Percentiles rank a stretch among this genome's conserved stretches.
Evolutionary conservation across 2,329 filamentous ascomycete species (phyloP).

Genomic region (Nemania sp.): DNA sequence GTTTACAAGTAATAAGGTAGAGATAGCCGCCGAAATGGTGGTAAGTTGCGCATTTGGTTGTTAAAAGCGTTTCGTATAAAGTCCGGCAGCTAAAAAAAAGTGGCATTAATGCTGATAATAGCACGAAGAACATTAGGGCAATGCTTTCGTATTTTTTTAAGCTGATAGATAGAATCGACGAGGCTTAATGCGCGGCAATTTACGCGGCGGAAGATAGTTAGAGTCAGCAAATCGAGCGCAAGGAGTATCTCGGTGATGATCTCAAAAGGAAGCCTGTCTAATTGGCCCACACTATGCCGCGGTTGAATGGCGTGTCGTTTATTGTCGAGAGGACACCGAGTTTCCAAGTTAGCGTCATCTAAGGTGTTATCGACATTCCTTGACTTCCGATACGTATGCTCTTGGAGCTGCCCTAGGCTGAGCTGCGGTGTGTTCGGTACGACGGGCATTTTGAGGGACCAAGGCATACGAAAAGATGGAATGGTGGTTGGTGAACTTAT

Average conservation of each 20-base stretch:
- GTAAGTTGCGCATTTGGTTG: constrained; percentile 42
- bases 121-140: constrained; percentile 41
- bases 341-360: constrained; percentile 12
- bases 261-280: constrained; percentile 28
- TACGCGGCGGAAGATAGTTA: constrained; percentile 27
- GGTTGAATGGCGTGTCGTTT: not conserved
- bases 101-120: constrained; percentile 42
- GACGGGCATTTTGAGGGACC: no score
- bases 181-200: constrained; percentile 39
- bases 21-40: constrained; percentile 44
- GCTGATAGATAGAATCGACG: constrained; percentile 45
- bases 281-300: constrained; percentile 11
- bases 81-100: constrained; percentile 37
- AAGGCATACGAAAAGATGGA: no score
- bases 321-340: constrained; percentile 19
- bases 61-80: constrained; percentile 43
- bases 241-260: constrained; percentile 23
- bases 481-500: no score
- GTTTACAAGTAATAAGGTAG: constrained; percentile 45
- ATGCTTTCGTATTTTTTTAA: constrained; percentile 35
- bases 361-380: constrained; percentile 18
- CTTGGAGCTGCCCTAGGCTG: no score
- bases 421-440: no score
- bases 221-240: constrained; percentile 25
- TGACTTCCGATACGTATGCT: no score